Evolutionary conservation across 441 rosid genomes (phyloP).

Genomic region (Corymbia calophylla): DNA sequence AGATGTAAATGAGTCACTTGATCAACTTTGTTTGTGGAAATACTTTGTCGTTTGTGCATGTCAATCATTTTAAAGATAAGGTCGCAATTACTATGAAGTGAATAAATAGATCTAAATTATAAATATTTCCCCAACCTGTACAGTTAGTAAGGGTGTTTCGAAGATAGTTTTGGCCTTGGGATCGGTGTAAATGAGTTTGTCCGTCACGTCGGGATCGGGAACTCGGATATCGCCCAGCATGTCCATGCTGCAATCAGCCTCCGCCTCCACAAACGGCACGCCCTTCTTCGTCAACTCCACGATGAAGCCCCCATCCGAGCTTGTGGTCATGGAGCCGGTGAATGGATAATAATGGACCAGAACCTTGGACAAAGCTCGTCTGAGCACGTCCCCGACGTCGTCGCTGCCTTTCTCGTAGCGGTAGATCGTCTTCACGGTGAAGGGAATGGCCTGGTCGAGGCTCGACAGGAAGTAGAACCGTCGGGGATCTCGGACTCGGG

Average conservation of each 20-base stretch:
- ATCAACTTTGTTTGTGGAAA: neutral
- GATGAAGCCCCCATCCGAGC: constrained; percentile 5
- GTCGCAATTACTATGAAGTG: too few relatives aligned
- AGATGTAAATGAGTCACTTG: neutral
- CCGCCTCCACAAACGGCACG: constrained; percentile 23
- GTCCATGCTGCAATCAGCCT: constrained; percentile 3
- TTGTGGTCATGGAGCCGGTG: constrained; percentile 2
- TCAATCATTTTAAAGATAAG: neutral
- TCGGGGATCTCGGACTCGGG: constrained; percentile 2
- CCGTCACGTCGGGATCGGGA: neutral
- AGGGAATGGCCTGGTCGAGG: constrained; percentile 14
- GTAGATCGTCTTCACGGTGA: neutral
- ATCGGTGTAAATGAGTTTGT: neutral
- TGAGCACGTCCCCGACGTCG: neutral
- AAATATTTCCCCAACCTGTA: constrained; percentile 8
- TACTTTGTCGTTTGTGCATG: neutral
- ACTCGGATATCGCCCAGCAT: constrained; percentile 18
- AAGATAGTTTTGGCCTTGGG: neutral
- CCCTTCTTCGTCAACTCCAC: constrained; percentile 20
- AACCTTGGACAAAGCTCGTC: constrained; percentile 15
- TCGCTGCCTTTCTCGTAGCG: neutral
- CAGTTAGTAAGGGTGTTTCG: constrained; percentile 12
- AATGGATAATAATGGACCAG: constrained; percentile 17
- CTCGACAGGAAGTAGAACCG: constrained; percentile 14
- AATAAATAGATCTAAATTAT: neutral